Percentiles rank a stretch among this genome's conserved stretches.
Evolutionary conservation across 106 monocot genomes (phyloP).

Genomic region (Dioscorea alata): DNA sequence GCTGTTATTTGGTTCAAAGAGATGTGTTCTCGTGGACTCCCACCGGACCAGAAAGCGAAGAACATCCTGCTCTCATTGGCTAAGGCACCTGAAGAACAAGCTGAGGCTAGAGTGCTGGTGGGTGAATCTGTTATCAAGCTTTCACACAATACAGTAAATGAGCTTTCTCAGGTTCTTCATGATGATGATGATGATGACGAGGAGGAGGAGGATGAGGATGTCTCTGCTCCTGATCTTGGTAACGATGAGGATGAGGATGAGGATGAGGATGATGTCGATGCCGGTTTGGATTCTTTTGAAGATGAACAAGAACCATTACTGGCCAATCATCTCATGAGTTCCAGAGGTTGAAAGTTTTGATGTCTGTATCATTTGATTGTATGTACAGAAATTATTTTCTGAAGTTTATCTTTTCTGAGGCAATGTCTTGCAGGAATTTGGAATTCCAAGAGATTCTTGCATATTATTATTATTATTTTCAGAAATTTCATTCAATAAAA

Average conservation of each 20-base stretch:
- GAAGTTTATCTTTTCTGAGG: too few relatives aligned
- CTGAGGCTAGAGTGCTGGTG: conserved; percentile 66
- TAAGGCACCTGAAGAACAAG: conserved; percentile 51
- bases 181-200: conserved; percentile 21
- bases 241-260: conserved; percentile 15
- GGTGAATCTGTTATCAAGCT: conserved; percentile 23
- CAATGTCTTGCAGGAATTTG: background rate
- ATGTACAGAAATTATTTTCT: background rate
- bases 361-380: background rate
- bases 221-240: background rate
- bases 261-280: conserved; percentile 27
- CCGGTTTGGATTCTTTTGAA: conserved; percentile 27
- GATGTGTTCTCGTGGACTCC: conserved; percentile 60
- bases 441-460: background rate
- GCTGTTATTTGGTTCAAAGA: conserved; percentile 87
- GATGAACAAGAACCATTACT: conserved; percentile 25
- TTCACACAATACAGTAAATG: background rate
- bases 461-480: too few relatives aligned
- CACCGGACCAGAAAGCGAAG: conserved; percentile 86
- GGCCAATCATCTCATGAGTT: conserved; percentile 14
- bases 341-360: conserved; percentile 3
- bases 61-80: conserved; percentile 85
- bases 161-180: conserved; percentile 2
- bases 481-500: too few relatives aligned
- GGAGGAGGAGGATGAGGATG: conserved; percentile 6